A percentile compares a stretch with the other conserved stretches of the same genome.
Evolutionary conservation across 1,139 yeast genomes (phyloP).

Genomic region (Yamadazyma triangularis): DNA sequence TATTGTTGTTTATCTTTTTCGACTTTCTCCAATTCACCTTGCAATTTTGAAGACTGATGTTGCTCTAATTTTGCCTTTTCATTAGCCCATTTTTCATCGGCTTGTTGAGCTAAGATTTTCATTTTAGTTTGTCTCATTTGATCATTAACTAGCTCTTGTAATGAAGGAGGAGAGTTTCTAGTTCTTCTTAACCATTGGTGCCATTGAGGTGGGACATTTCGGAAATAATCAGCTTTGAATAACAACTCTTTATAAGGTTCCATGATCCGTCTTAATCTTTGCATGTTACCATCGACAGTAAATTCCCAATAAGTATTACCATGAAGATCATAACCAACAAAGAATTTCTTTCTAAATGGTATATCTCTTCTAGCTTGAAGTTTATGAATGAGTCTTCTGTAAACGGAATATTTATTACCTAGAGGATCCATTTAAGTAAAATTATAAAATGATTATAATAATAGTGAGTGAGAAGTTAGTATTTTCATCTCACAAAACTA

Average conservation of each 20-base stretch:
- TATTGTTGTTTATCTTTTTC: constrained; percentile 7
- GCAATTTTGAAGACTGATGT: constrained; percentile 28
- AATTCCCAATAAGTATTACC: constrained; percentile 89
- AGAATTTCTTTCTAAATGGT: constrained; percentile 59
- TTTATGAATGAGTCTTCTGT: constrained; percentile 46
- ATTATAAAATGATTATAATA: neutral
- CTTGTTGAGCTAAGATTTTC: constrained; percentile 52
- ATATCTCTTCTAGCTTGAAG: constrained; percentile 61
- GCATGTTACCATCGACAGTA: constrained; percentile 45
- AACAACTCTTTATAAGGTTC: constrained; percentile 40
- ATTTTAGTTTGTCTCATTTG: constrained; percentile 52
- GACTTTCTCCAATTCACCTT: constrained; percentile 30
- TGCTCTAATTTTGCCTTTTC: constrained; percentile 36
- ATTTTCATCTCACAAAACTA: too few species aligned
- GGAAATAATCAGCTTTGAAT: constrained; percentile 47
- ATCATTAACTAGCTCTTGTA: constrained; percentile 59
- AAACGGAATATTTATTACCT: constrained; percentile 32
- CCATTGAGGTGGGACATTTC: constrained; percentile 68
- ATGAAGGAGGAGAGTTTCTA: constrained; percentile 53
- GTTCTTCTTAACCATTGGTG: constrained; percentile 74
- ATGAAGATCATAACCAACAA: constrained; percentile 69
- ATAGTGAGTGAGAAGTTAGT: too few species aligned
- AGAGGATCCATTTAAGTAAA: constrained; percentile 29
- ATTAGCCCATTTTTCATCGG: constrained; percentile 54
- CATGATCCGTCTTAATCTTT: constrained; percentile 44